Percentiles rank a stretch among this genome's conserved stretches.
Conservation (phyloP, 148 eudicot species). For the Rhododendron ferrugineum region DNA sequence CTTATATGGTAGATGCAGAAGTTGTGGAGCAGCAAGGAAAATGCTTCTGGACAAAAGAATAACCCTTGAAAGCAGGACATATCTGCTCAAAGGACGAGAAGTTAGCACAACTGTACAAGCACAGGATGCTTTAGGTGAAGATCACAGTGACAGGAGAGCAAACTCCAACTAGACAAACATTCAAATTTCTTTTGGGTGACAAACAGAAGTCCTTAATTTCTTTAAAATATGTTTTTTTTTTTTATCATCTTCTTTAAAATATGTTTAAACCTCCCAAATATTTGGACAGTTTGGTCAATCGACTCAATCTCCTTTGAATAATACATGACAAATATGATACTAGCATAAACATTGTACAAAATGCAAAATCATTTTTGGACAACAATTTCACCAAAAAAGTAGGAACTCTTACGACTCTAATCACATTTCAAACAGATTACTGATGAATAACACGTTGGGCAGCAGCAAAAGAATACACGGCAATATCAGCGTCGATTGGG, state of each 20-base stretch:
- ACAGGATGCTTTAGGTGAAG: background rate
- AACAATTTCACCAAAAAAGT: background rate
- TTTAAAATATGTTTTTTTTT: no score
- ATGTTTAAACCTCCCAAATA: background rate
- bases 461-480: background rate
- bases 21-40: slow-evolving; percentile 82
- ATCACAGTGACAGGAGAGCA: background rate
- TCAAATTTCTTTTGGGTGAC: background rate
- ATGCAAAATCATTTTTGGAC: background rate
- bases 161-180: background rate
- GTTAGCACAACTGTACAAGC: background rate
- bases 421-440: background rate
- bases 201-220: background rate
- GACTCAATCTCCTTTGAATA: background rate
- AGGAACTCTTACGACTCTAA: background rate
- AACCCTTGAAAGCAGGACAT: slow-evolving; percentile 92
- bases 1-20: slow-evolving; percentile 93
- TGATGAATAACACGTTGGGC: background rate
- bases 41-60: slow-evolving; percentile 80
- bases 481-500: background rate
- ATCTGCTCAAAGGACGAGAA: slow-evolving; percentile 47
- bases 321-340: background rate
- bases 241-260: no score
- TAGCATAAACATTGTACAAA: background rate
- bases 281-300: background rate